Conservation (phyloP, 108 stramenopile species). For the Fragilaria radians region DNA sequence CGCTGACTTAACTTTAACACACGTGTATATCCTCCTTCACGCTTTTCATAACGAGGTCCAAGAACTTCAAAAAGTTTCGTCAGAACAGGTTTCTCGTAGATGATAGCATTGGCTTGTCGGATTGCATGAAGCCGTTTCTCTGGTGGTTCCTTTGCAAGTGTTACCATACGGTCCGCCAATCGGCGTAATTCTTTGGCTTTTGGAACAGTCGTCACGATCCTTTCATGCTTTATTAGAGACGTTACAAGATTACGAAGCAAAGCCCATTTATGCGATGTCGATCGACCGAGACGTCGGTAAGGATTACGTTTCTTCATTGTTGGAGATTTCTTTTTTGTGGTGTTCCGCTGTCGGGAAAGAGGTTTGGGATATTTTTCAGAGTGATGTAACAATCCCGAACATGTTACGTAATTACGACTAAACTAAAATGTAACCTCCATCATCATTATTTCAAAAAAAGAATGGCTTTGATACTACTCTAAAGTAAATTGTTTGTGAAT, state of each 20-base stretch:
- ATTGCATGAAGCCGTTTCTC: not conserved
- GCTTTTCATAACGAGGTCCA: constrained; percentile 90
- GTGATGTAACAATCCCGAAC: too few species aligned
- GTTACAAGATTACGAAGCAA: constrained; percentile 91
- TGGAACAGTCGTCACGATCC: constrained; percentile 94
- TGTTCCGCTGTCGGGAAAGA: too few species aligned
- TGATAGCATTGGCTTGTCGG: constrained; percentile 49
- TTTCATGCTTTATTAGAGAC: constrained; percentile 95
- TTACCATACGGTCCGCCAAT: constrained; percentile 90
- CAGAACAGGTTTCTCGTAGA: constrained; percentile 65
- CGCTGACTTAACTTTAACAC: constrained; percentile 82
- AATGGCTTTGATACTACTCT: too few species aligned
- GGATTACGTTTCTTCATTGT: constrained; percentile 78
- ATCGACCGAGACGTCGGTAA: constrained; percentile 74
- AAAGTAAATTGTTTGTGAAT: too few species aligned
- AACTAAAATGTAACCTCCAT: too few species aligned
- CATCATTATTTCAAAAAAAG: too few species aligned
- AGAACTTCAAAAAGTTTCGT: constrained; percentile 93
- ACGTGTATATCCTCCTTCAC: constrained; percentile 96
- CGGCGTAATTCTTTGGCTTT: constrained; percentile 92
- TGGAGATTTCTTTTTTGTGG: not conserved
- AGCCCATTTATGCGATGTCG: constrained; percentile 77
- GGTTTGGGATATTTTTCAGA: too few species aligned
- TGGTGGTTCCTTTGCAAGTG: constrained; percentile 43
- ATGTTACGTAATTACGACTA: too few species aligned